Conservation (phyloP, 352 stramenopile genomes). For the Phytopythium montanum region DNA sequence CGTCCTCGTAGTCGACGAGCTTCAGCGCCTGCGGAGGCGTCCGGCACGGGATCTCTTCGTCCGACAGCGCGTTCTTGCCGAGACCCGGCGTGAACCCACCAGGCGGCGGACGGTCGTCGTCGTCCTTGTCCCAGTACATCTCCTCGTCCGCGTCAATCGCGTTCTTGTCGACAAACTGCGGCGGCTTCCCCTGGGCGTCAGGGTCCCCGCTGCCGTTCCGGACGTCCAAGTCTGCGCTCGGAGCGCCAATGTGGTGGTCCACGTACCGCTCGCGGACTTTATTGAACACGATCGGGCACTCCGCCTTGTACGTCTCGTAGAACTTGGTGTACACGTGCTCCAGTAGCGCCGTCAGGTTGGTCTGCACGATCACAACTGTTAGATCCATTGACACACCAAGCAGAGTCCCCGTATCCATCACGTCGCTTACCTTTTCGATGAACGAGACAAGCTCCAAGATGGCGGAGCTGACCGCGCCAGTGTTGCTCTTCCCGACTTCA, state of each 20-base stretch:
- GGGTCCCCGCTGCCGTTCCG: conserved; percentile 7
- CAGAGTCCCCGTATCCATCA: neutral
- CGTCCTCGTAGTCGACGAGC: conserved; percentile 68
- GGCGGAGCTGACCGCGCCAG: conserved; percentile 59
- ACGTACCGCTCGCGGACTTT: conserved; percentile 49
- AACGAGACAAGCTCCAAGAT: conserved; percentile 73
- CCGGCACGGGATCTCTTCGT: conserved; percentile 46
- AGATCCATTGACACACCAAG: conserved; percentile 3
- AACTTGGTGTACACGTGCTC: conserved; percentile 83
- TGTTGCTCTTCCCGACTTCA: conserved; percentile 44
- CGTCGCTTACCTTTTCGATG: conserved; percentile 60
- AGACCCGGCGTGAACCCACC: conserved; percentile 30
- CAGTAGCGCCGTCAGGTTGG: conserved; percentile 61
- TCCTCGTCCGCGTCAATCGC: conserved; percentile 72
- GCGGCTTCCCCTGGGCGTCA: conserved; percentile 24
- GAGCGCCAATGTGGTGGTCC: conserved; percentile 40
- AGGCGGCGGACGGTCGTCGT: conserved; percentile 8
- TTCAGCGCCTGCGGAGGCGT: conserved; percentile 44
- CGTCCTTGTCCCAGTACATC: conserved; percentile 76
- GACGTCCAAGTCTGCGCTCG: conserved; percentile 12
- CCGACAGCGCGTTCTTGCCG: conserved; percentile 36
- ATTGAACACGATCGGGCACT: conserved; percentile 72
- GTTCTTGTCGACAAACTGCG: conserved; percentile 50
- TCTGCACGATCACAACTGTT: conserved; percentile 22
- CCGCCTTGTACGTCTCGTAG: conserved; percentile 64